Base-by-base conservation (phyloP, 192 early-diverging fungal genomes). In the Coemansia reversa region DNA sequence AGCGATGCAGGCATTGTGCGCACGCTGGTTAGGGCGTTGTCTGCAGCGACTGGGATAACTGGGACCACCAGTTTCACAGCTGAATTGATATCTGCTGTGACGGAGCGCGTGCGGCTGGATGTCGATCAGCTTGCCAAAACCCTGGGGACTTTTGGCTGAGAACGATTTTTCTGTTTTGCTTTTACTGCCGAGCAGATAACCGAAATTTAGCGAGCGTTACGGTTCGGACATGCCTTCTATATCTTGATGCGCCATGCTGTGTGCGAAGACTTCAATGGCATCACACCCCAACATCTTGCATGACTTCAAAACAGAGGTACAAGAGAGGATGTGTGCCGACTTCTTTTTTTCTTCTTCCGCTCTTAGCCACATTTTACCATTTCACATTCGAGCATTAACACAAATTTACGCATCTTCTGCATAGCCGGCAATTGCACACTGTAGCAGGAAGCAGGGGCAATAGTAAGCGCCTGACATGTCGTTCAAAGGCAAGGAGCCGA, bases 401-500 rank as follows among this genome's bases (percentile, higher is more conserved):
- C 39, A 16, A 45, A 16, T 16, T 45, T 14, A 45, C 9, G 39
- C 39, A 45, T 45, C 39, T 45, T 45, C 39, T 45, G 39, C 39
- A 45, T 11, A 45, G 8, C 39, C 14, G 39, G 14, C 39, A 45
- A 45, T 45, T 45, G 1, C 14, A 16, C 39, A 45, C 12, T 16
- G 39, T 4, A 45, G 12, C 39, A 45, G 16, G 14, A 4, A 45
- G 39, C 39, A 45, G 16, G 12, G 39, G 39, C 39, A 45, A 45
- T 12, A 16, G 39, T 14, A 45, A 45, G 12, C 16, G 39, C 39
- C 39, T 14, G 14, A 45, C 24, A 32, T 22, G 23, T 30, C 27
- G n/a, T 50, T 30, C 49, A 78, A 78, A 33, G 66, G 55, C 22
- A 72, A 65, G 51, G 74, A 65, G 24, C 30, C 63, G 8, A 67